These are phyloP conservation scores for Dothideomycetes sp. DNA, from an alignment of 2,329 filamentous ascomycete species.

Conservation along the genomic window DNA sequence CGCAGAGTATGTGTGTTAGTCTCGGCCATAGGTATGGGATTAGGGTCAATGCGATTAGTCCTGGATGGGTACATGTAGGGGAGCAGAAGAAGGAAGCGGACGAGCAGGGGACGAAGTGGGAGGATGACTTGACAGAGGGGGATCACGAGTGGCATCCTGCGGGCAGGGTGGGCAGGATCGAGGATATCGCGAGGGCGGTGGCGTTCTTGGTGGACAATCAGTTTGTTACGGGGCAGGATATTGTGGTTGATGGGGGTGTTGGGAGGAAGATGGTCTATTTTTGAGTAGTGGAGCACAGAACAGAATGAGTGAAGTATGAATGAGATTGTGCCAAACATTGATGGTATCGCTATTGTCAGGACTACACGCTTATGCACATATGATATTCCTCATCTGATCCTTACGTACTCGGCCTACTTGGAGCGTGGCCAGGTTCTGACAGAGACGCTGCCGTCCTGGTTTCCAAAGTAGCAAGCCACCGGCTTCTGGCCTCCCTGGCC, in stretches of 20 bases:
- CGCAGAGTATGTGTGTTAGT: constrained; percentile 37
- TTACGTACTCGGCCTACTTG: not conserved
- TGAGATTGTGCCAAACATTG: not conserved
- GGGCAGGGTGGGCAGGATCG: constrained; percentile 39
- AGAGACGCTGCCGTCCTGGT: constrained; percentile 48
- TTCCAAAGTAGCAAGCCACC: constrained; percentile 88
- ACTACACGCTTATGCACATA: not conserved
- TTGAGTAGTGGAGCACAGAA: too few relatives aligned
- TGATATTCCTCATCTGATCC: not conserved
- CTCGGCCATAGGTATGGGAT: constrained; percentile 31
- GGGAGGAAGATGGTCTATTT: constrained; percentile 36
- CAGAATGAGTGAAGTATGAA: too few relatives aligned
- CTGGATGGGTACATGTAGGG: constrained; percentile 41
- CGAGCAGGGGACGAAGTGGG: constrained; percentile 30
- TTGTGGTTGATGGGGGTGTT: constrained; percentile 36
- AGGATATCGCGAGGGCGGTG: constrained; percentile 32
- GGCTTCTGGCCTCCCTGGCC: constrained; percentile 74
- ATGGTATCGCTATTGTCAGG: not conserved
- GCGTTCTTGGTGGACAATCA: constrained; percentile 29
- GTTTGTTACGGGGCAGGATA: constrained; percentile 34
- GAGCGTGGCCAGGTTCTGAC: not conserved
- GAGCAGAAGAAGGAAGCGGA: constrained; percentile 32
- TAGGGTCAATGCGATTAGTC: constrained; percentile 38
- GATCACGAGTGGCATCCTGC: constrained; percentile 40
- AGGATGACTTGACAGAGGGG: constrained; percentile 32